Conservation (phyloP, 2,329 filamentous ascomycete genomes). For the Pseudocercospora fijiensis region DNA sequence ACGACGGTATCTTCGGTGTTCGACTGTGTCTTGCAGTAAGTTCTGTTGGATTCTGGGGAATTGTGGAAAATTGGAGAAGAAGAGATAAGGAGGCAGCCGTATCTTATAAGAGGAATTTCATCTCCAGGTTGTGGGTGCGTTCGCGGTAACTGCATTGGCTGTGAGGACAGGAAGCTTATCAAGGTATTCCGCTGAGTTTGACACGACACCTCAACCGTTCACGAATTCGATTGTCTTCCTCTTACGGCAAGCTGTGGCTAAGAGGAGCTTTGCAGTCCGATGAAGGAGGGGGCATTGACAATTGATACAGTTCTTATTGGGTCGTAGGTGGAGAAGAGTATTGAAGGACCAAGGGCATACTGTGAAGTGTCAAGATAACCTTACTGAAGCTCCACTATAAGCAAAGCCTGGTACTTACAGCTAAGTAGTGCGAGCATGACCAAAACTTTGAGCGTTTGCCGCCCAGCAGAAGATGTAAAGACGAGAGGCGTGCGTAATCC, state of each 20-base stretch:
- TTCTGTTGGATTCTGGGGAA: background rate
- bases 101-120: background rate
- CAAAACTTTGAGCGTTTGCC: background rate
- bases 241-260: background rate
- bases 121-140: background rate
- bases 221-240: background rate
- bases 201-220: background rate
- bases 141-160: background rate
- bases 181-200: background rate
- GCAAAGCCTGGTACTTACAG: background rate
- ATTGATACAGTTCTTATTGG: background rate
- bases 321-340: background rate
- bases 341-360: background rate
- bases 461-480: background rate
- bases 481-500: background rate
- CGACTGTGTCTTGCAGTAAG: background rate
- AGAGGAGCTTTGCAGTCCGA: background rate
- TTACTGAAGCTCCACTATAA: background rate
- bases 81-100: background rate
- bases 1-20: background rate
- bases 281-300: background rate
- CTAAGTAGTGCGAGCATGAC: background rate
- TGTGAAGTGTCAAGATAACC: background rate
- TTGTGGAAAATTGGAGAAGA: background rate
- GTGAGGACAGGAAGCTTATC: background rate